Evolutionary conservation across 1,284 basidiomycete species (phyloP).

Genomic region (Papiliotrema fonsecae): DNA sequence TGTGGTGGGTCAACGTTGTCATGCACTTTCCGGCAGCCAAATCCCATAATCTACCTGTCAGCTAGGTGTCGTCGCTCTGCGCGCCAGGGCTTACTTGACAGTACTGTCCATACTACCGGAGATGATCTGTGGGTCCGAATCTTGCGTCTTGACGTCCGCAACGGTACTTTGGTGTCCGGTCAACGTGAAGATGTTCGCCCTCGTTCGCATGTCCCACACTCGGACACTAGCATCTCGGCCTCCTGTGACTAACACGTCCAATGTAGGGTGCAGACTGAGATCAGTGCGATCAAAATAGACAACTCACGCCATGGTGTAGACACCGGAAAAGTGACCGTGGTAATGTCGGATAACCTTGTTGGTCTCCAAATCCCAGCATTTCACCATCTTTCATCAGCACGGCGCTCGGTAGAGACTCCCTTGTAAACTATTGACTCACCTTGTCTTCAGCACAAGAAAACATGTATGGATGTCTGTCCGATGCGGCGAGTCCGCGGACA

Average conservation of each 20-base stretch:
- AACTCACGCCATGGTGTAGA: conserved; percentile 68
- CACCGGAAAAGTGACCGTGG: conserved; percentile 93
- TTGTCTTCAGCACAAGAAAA: conserved; percentile 98
- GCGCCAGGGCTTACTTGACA: conserved; percentile 60
- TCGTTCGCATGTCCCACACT: conserved; percentile 98
- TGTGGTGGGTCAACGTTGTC: conserved; percentile 95
- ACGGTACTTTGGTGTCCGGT: conserved; percentile 91
- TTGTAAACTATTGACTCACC: conserved; percentile 56
- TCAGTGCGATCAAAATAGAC: not conserved
- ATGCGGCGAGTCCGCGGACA: conserved; percentile 89
- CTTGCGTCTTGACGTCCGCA: conserved; percentile 89
- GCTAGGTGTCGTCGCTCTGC: not conserved
- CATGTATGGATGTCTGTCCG: conserved; percentile 87
- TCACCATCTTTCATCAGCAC: conserved; percentile 71
- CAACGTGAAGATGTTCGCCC: conserved; percentile 89
- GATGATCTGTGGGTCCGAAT: conserved; percentile 94
- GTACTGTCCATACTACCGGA: conserved; percentile 98
- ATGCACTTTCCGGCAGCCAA: conserved; percentile 96
- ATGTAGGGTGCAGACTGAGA: conserved; percentile 77
- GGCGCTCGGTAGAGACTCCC: not conserved
- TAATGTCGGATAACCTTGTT: conserved; percentile 99
- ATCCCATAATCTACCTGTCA: conserved; percentile 76
- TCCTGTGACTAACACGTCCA: conserved; percentile 90
- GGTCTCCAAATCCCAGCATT: conserved; percentile 98
- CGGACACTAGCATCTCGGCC: conserved; percentile 93